Evolutionary conservation across 1,284 basidiomycete genomes (phyloP).

Genomic region (Ceratobasidium sp.): DNA sequence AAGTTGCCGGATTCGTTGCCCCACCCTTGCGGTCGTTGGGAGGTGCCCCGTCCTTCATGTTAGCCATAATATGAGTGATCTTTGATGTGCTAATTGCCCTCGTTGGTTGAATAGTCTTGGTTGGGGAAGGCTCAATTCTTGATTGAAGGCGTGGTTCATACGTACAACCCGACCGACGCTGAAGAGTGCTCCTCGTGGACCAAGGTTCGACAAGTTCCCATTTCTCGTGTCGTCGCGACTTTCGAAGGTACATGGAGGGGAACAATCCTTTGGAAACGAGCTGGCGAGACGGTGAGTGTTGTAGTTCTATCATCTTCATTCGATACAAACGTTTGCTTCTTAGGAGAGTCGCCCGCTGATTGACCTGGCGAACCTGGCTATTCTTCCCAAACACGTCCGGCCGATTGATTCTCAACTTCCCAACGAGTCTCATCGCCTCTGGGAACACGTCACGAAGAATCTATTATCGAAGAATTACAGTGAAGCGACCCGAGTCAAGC

Average conservation of each 20-base stretch:
- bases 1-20: constrained; percentile 51
- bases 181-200: constrained; percentile 76
- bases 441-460: constrained; percentile 86
- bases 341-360: constrained; percentile 67
- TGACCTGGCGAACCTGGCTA: constrained; percentile 79
- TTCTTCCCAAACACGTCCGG: constrained; percentile 89
- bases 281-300: constrained; percentile 66
- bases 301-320: too few relatives aligned
- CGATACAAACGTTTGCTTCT: too few relatives aligned
- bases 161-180: constrained; percentile 71
- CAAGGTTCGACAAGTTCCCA: constrained; percentile 91
- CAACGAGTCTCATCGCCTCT: constrained; percentile 88
- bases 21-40: not conserved
- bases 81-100: not conserved
- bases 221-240: constrained; percentile 79
- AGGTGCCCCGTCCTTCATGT: not conserved
- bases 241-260: constrained; percentile 93
- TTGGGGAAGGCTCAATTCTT: constrained; percentile 89
- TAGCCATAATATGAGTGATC: not conserved
- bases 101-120: constrained; percentile 78
- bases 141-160: constrained; percentile 91
- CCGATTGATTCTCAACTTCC: constrained; percentile 83
- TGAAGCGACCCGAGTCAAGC: constrained; percentile 90
- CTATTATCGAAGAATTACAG: constrained; percentile 88
- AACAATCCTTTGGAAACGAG: constrained; percentile 83